Evolutionary conservation across 495 filamentous ascomycete species (phyloP).

Genomic region (Xylaria longipes): DNA sequence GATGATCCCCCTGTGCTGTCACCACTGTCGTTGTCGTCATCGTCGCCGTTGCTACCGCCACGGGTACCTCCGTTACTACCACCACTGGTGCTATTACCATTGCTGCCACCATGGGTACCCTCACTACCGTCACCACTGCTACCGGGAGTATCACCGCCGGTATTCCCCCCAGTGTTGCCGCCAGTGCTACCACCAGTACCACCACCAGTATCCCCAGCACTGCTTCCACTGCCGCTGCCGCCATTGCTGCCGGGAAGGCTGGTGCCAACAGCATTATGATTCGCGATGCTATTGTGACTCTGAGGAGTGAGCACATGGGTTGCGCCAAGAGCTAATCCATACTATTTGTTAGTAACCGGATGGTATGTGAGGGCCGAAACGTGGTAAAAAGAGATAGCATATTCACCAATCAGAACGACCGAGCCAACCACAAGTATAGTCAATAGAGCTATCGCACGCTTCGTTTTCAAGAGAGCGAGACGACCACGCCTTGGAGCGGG

Average conservation of each 20-base stretch:
- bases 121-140: not conserved
- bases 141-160: too few relatives aligned
- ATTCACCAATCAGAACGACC: slow-evolving; percentile 33
- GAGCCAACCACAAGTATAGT: slow-evolving; percentile 30
- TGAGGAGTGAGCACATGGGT: slow-evolving; percentile 22
- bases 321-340: slow-evolving; percentile 33
- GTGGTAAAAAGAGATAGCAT: not conserved
- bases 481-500: not conserved
- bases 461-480: slow-evolving; percentile 34
- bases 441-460: slow-evolving; percentile 31
- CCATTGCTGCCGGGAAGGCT: not conserved
- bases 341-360: slow-evolving; percentile 15
- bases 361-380: not conserved
- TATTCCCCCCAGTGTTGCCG: not conserved
- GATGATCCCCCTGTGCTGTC: not conserved
- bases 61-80: not conserved
- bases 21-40: not conserved
- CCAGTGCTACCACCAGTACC: not conserved
- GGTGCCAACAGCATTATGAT: not conserved
- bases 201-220: not conserved
- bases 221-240: not conserved
- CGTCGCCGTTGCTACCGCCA: not conserved
- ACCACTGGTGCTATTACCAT: slow-evolving; percentile 4
- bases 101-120: not conserved
- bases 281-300: not conserved